phyloP scores from a whole-genome alignment of 2,329 filamentous ascomycete species.

The Hypocrella siamensis region DNA sequence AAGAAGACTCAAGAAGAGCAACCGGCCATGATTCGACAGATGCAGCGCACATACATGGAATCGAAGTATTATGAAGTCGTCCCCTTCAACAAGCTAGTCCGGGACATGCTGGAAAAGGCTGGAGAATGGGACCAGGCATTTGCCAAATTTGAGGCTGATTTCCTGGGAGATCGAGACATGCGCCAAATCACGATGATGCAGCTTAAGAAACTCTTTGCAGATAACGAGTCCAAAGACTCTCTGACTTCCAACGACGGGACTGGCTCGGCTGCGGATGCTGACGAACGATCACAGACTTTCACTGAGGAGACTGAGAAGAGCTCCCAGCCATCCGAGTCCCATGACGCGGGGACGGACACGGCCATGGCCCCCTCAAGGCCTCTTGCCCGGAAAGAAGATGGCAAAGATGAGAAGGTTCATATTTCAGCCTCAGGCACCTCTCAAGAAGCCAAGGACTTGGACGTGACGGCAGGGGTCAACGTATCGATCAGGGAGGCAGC shows the following conservation, averaged over 20 bases:
- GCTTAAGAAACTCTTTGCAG: constrained; percentile 85
- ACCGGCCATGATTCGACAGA: constrained; percentile 51
- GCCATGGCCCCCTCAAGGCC: constrained; percentile 12
- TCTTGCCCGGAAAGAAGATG: constrained; percentile 5
- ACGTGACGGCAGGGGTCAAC: constrained; percentile 25
- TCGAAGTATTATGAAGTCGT: constrained; percentile 96
- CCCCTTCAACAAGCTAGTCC: constrained; percentile 75
- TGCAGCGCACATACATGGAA: constrained; percentile 82
- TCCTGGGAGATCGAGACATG: constrained; percentile 94
- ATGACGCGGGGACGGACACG: constrained; percentile 17
- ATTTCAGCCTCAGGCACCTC: constrained; percentile 19
- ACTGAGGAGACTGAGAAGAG: constrained; percentile 31
- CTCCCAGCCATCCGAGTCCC: constrained; percentile 25
- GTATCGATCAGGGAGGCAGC: constrained; percentile 5
- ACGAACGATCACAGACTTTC: constrained; percentile 29
- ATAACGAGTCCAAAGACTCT: constrained; percentile 71
- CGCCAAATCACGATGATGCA: constrained; percentile 81
- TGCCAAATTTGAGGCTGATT: constrained; percentile 79
- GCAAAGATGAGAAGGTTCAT: constrained; percentile 15
- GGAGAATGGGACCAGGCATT: constrained; percentile 89
- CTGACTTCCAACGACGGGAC: constrained; percentile 53
- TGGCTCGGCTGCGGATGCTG: constrained; percentile 34
- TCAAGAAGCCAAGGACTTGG: constrained; percentile 32
- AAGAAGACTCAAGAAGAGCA: constrained; percentile 79
- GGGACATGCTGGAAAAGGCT: constrained; percentile 83